Base-by-base conservation (phyloP, 2,329 filamentous ascomycete species). In the Blastomyces emzantsi region DNA sequence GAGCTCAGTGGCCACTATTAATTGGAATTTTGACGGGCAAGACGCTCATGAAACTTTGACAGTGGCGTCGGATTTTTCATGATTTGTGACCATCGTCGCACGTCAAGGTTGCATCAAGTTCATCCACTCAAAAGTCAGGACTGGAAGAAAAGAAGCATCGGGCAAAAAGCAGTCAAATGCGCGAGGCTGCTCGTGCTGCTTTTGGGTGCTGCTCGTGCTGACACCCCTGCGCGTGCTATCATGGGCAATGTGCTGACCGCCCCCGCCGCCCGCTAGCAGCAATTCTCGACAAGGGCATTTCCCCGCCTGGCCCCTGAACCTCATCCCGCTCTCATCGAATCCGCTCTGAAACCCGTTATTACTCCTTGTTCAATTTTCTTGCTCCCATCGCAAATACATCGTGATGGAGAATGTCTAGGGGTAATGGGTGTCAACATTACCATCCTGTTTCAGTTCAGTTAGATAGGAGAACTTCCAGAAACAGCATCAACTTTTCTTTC, bases 71-170 rank as follows among this genome's bases (percentile, higher is more conserved):
- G 55, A 43, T 28, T 41, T 58, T 43, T 11, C 33, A 13, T 9
- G 41, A 28, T 36, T 41, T 19, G 2, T 22, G 49, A 30, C 25
- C 13, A 52, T 52, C 11, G 55, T 58, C 33, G 36, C 36, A 58
- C 36, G 22, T 58, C n/a, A 28, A 43, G 55, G 55, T 58, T 58
- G 55, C 55, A 58, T 58, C 55, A 43, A 43, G 19, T 19, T 56
- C 30, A 22, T 8, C 22, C n/a, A 41, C 22, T 58, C n/a, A 41
- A 58, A 43, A 43, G n/a, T 11, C 39, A 33, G 7, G 36, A 7
- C 7, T 13, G 19, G 33, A 43, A 28, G 22, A 41, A 43, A 9
- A 41, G 43, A 58, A 19, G 39, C 17, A 28, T 39, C 5, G 36
- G n/a, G 22, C 28, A 8, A 22, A n/a, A 22, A 25, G 9, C 43